These are phyloP conservation scores for Blastomyces emzantsi DNA, from an alignment of 2,329 filamentous ascomycete species.

Conservation along the genomic window DNA sequence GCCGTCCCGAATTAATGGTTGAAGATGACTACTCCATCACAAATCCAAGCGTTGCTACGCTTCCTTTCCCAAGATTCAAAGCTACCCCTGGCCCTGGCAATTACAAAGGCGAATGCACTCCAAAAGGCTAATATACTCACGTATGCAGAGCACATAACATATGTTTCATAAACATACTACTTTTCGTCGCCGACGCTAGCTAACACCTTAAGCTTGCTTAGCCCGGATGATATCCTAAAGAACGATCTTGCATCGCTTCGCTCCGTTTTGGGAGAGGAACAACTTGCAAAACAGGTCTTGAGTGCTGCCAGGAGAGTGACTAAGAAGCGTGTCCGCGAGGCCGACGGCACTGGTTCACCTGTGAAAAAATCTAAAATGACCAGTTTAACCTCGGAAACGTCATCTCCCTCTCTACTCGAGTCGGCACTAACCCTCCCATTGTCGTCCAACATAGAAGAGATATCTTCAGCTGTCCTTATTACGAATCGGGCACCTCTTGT, in stretches of 20 bases:
- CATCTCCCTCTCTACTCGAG: slow-evolving; percentile 28
- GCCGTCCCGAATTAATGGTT: background rate
- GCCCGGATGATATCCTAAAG: slow-evolving; percentile 43
- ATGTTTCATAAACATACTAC: slow-evolving; percentile 14
- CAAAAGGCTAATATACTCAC: slow-evolving; percentile 41
- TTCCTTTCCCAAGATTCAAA: slow-evolving; percentile 52
- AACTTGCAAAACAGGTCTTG: slow-evolving; percentile 47
- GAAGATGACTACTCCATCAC: slow-evolving; percentile 20
- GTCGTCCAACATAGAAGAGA: slow-evolving; percentile 42
- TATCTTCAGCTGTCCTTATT: slow-evolving; percentile 51
- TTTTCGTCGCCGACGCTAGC: background rate
- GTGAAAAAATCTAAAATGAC: slow-evolving; percentile 31
- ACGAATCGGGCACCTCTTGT: slow-evolving; percentile 79
- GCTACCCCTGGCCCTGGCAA: slow-evolving; percentile 46
- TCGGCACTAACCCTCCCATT: slow-evolving; percentile 27
- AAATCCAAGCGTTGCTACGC: slow-evolving; percentile 42
- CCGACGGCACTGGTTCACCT: slow-evolving; percentile 24
- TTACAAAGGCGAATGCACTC: slow-evolving; percentile 48
- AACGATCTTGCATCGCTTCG: slow-evolving; percentile 38
- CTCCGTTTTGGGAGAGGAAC: slow-evolving; percentile 43
- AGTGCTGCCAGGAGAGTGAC: slow-evolving; percentile 48
- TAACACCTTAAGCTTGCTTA: slow-evolving; percentile 18
- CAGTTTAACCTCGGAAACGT: slow-evolving; percentile 13
- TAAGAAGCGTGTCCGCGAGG: slow-evolving; percentile 45
- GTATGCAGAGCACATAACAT: slow-evolving; percentile 19